Percentiles rank a stretch among this genome's conserved stretches.
Conservation (phyloP, 768 basidiomycete species). For the Dendrothele bispora region DNA sequence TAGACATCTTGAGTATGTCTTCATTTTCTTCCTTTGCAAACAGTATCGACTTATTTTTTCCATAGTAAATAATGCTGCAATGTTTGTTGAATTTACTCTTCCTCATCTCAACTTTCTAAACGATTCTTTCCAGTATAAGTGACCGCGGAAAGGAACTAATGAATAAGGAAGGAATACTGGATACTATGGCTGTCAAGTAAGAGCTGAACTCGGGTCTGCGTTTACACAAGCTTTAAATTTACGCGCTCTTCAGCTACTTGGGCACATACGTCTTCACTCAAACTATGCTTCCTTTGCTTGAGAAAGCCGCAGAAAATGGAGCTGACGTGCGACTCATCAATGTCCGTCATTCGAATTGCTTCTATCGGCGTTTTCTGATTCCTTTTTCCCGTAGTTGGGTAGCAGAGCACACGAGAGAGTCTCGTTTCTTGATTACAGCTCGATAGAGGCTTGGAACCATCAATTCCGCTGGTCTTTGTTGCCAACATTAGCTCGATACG, state of each 20-base stretch:
- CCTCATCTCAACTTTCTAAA: background rate
- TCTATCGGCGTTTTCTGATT: no score
- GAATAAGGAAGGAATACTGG: background rate
- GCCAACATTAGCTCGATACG: background rate
- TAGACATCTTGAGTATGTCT: background rate
- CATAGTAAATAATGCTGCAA: background rate
- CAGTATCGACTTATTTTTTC: background rate
- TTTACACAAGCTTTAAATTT: background rate
- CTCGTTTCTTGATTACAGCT: background rate
- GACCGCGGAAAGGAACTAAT: background rate
- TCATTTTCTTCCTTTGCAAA: background rate
- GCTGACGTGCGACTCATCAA: background rate
- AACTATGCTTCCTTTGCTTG: slow-evolving; percentile 19
- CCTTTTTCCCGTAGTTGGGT: no score
- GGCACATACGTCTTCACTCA: background rate
- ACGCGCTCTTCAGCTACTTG: background rate
- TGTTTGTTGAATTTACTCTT: background rate
- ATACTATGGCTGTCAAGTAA: background rate
- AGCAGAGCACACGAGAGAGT: background rate
- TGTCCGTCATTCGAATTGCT: slow-evolving; percentile 2
- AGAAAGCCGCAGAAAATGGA: background rate
- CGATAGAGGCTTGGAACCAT: background rate
- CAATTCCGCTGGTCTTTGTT: background rate
- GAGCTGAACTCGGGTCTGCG: background rate
- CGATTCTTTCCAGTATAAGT: background rate